These are phyloP conservation scores for Tylopilus rubrobrunneus DNA, from an alignment of 768 basidiomycete species.

Conservation along the genomic window DNA sequence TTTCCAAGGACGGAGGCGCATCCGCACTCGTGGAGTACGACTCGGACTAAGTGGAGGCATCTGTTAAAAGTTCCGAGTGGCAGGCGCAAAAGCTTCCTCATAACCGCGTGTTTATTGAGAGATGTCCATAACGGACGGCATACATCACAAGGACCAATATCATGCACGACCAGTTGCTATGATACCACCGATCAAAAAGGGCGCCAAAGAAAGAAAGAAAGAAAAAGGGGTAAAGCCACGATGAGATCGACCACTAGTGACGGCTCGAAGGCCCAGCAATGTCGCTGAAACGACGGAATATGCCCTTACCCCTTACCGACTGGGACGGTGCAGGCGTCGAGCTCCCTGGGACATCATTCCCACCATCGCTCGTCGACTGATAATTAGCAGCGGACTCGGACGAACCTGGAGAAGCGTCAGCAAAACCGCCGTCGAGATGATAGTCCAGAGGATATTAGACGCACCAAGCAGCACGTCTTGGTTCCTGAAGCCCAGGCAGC, in stretches of 20 bases:
- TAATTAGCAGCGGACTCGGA: slow-evolving; percentile 9
- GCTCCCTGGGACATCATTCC: slow-evolving; percentile 10
- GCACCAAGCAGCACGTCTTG: slow-evolving; percentile 6
- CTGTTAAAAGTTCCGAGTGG: no score
- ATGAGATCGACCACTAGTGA: background rate
- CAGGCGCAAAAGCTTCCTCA: no score
- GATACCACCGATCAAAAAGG: background rate
- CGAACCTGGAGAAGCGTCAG: slow-evolving; percentile 8
- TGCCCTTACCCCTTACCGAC: slow-evolving; percentile 4
- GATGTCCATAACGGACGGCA: background rate
- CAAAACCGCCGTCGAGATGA: background rate
- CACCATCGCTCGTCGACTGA: slow-evolving; percentile 18
- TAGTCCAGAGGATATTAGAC: background rate
- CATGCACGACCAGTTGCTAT: background rate
- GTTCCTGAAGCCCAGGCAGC: no score
- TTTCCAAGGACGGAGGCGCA: no score
- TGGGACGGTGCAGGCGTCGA: slow-evolving; percentile 11
- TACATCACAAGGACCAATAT: background rate
- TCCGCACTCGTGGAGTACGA: no score
- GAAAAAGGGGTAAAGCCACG: background rate
- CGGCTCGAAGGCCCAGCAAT: background rate
- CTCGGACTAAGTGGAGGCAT: no score
- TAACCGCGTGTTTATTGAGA: background rate
- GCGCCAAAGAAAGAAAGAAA: background rate
- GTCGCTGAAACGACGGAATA: background rate